Percentiles rank a stretch among this genome's conserved stretches.
Evolutionary conservation across 768 basidiomycete species (phyloP).

Genomic region (Pleurotus djamor): DNA sequence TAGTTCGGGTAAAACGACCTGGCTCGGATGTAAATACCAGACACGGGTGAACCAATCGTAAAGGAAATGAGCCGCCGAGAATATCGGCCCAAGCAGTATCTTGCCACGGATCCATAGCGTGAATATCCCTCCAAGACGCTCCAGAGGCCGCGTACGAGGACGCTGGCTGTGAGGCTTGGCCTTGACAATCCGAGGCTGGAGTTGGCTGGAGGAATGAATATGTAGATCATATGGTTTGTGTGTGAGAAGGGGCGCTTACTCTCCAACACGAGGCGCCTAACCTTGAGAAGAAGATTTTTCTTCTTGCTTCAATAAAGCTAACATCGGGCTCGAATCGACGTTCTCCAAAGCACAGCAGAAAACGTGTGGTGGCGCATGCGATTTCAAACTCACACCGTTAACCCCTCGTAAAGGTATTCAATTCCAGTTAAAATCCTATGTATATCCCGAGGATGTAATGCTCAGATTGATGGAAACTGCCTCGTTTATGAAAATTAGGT

Average conservation of each 20-base stretch:
- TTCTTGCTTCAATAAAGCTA: too few relatives aligned
- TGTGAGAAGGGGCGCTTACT: too few relatives aligned
- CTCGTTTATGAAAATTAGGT: not conserved
- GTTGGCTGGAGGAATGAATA: not conserved
- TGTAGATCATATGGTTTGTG: too few relatives aligned
- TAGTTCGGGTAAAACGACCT: not conserved
- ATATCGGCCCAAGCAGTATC: not conserved
- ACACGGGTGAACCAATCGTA: not conserved
- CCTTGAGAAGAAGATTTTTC: too few relatives aligned
- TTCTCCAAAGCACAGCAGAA: too few relatives aligned
- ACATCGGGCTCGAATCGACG: too few relatives aligned
- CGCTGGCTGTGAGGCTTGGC: not conserved
- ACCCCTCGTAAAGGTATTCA: too few relatives aligned
- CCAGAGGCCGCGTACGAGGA: not conserved
- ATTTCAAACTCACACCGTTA: too few relatives aligned
- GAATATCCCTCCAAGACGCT: not conserved
- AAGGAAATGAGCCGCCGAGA: not conserved
- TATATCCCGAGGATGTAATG: not conserved
- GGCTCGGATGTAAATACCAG: not conserved
- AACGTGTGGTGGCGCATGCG: too few relatives aligned
- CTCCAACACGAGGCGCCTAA: too few relatives aligned
- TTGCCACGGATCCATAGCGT: not conserved
- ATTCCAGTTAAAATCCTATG: not conserved
- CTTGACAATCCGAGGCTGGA: not conserved
- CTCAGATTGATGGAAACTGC: not conserved